phyloP scores from a whole-genome alignment of 805 yeast genomes.

The Hemisphaericaspora nanyangensis region DNA sequence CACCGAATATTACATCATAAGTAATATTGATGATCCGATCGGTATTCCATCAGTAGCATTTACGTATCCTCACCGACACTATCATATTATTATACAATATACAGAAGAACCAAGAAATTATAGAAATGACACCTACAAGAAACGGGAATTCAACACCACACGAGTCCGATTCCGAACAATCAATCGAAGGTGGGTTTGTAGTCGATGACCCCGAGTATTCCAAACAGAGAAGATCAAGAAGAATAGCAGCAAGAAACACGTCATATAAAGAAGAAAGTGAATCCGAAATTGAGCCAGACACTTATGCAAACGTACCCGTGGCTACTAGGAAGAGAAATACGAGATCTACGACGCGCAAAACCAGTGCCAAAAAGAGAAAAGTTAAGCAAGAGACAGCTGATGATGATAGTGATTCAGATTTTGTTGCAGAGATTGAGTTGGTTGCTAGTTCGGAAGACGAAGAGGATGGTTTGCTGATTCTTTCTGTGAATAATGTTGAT shows the following conservation, averaged over 20 bases:
- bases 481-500: slow-evolving; percentile 12
- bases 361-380: slow-evolving; percentile 5
- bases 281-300: slow-evolving; percentile 13
- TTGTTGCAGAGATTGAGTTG: slow-evolving; percentile 4
- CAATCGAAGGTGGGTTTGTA: slow-evolving; percentile 39
- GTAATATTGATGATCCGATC: no score
- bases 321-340: slow-evolving; percentile 10
- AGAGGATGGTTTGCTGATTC: slow-evolving; percentile 38
- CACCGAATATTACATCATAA: no score
- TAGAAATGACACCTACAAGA: slow-evolving; percentile 1
- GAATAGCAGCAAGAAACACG: slow-evolving; percentile 9
- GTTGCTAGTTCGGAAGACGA: slow-evolving; percentile 30
- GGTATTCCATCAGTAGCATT: no score
- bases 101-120: no score
- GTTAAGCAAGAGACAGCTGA: slow-evolving; percentile 8
- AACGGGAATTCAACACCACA: neutral
- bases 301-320: slow-evolving; percentile 7
- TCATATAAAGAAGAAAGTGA: slow-evolving; percentile 24
- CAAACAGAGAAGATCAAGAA: slow-evolving; percentile 13
- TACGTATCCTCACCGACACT: no score
- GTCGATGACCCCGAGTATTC: slow-evolving; percentile 31
- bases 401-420: slow-evolving; percentile 11
- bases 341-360: slow-evolving; percentile 10
- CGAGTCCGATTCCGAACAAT: slow-evolving; percentile 2
- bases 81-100: no score